Base-by-base conservation (phyloP, 2,329 filamentous ascomycete genomes). In the Onygenales sp. region DNA sequence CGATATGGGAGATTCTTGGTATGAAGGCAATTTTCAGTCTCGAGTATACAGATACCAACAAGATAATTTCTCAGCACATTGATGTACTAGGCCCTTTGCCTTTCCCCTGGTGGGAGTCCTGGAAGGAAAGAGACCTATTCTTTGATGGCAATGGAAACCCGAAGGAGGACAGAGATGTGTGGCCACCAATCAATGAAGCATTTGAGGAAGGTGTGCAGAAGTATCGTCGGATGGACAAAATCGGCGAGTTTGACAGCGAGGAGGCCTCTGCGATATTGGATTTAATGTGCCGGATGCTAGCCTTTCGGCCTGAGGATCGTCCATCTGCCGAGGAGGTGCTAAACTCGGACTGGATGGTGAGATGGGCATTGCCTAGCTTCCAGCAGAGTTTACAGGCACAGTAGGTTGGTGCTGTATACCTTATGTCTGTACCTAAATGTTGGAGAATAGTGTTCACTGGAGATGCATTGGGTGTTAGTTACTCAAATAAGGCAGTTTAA, bases 1-100 rank as follows among this genome's bases (percentile, higher is more conserved):
- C 60, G 9, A 63, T 64, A 11, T 65, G 59, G 59, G 61, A 64
- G 52, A 60, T 65, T 36, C 9, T 63, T 21, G 57, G 60, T 4
- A 63, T 60, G 57, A 60, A 61, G 44, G 48, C 55, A 0, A 54
- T 61, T 39, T 59, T 61, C 32, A 55, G 53, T 33, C 51, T 13
- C 8, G 53, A 54, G 10, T 51, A 51, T 27, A 50, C 36, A 1
- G 55, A 53, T 6, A 35, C 7, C 2, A 55, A 61, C 52, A 54
- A 61, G 9, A 41, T 61, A 1, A 36, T 46, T 2, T 50, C 52
- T 14, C 54, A 57, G 43, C 52, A 57, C 33, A 47, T 60, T 42
- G 54, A 60, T 55, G 45, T 56, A 1, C 50, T 60, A 2, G 57
- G 55, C 10, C 42, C 33, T 9, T 47, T 60, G 42, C 59, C 58